Evolutionary conservation across 31 red algal genomes (phyloP).

Genomic region (Endocladia muricata): DNA sequence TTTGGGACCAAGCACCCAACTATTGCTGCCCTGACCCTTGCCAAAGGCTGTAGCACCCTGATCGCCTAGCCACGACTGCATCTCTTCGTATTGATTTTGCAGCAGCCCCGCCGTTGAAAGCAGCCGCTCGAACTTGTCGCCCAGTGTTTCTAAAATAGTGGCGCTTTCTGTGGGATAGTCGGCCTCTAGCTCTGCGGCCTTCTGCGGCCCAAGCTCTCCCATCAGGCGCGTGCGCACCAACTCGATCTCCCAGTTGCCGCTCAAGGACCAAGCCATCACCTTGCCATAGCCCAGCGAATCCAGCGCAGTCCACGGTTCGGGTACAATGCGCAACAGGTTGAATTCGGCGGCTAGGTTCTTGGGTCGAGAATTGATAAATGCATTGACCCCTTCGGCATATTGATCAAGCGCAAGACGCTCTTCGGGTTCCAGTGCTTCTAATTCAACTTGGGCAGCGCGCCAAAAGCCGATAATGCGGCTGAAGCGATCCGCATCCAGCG

Average conservation of each 20-base stretch:
- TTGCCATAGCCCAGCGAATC: background rate
- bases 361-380: background rate
- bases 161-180: background rate
- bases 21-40: background rate
- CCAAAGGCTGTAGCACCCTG: no score
- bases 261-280: no score
- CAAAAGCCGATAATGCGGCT: background rate
- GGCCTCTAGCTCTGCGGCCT: background rate
- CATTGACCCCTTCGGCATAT: constrained; percentile 5
- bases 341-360: background rate
- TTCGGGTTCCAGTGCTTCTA: background rate
- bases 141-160: background rate
- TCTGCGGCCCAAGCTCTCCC: background rate
- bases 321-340: background rate
- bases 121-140: background rate
- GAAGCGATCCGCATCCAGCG: background rate
- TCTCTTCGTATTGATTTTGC: background rate
- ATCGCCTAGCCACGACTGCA: background rate
- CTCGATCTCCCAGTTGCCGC: background rate
- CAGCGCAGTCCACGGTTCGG: background rate
- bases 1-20: background rate
- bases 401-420: background rate
- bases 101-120: background rate
- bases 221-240: background rate
- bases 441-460: background rate